These are phyloP conservation scores for Globisporangium perplexum DNA, from an alignment of 352 stramenopile species.

Conservation along the genomic window DNA sequence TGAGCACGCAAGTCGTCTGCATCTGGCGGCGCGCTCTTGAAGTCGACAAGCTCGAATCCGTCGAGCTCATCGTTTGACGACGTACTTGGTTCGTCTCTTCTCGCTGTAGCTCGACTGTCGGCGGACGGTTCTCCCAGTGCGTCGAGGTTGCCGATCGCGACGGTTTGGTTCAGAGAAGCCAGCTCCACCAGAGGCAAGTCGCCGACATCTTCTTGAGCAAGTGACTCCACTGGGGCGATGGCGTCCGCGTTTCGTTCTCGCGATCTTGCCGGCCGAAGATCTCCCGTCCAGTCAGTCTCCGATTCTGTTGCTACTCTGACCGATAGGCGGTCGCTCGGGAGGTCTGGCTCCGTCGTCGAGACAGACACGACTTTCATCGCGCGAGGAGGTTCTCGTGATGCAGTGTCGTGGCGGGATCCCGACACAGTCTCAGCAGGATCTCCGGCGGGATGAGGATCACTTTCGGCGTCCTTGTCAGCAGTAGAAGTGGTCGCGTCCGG, in stretches of 20 bases:
- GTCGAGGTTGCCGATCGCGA: too few relatives aligned
- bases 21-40: neutral
- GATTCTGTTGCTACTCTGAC: too few relatives aligned
- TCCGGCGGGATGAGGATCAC: neutral
- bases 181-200: neutral
- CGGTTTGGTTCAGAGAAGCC: too few relatives aligned
- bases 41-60: conserved; percentile 4
- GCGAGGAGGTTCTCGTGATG: neutral
- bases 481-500: too few relatives aligned
- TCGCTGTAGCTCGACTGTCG: too few relatives aligned
- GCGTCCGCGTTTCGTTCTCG: too few relatives aligned
- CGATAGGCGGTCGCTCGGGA: neutral
- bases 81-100: too few relatives aligned
- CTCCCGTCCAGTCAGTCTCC: neutral
- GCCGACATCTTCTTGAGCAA: neutral
- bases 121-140: too few relatives aligned
- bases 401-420: neutral
- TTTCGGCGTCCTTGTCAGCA: too few relatives aligned
- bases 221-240: neutral
- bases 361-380: conserved; percentile 8
- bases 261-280: too few relatives aligned
- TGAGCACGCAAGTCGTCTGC: too few relatives aligned
- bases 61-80: neutral
- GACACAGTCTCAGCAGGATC: neutral
- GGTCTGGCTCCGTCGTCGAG: neutral